Percentiles rank a stretch among this genome's conserved stretches.
Conservation (phyloP, 495 filamentous ascomycete genomes). For the Aspergillus ellipticus region DNA sequence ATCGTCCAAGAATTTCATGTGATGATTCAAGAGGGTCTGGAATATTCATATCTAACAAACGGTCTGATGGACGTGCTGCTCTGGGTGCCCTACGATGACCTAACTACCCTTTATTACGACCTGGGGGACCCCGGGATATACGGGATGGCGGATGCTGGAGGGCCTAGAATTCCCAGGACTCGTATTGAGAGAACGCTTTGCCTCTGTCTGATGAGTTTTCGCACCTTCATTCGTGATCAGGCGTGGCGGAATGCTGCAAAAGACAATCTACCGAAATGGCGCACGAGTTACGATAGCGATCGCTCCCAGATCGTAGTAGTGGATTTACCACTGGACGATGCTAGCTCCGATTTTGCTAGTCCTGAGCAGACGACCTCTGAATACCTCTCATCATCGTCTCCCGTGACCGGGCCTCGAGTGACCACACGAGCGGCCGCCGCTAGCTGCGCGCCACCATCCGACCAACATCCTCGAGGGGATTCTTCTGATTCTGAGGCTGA, state of each 20-base stretch:
- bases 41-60: constrained; percentile 29
- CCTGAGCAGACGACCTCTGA: constrained; percentile 1
- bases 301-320: constrained; percentile 15
- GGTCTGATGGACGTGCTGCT: constrained; percentile 30
- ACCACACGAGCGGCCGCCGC: not conserved
- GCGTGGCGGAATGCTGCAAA: constrained; percentile 26
- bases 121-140: constrained; percentile 27
- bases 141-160: too few relatives aligned
- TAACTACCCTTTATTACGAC: constrained; percentile 34
- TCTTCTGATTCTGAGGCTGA: too few relatives aligned
- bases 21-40: constrained; percentile 29
- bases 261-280: constrained; percentile 17
- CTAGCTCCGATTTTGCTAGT: not conserved
- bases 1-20: constrained; percentile 24
- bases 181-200: too few relatives aligned
- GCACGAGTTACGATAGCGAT: constrained; percentile 20
- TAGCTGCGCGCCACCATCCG: not conserved
- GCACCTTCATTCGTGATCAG: constrained; percentile 19
- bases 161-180: too few relatives aligned
- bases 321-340: constrained; percentile 7
- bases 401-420: constrained; percentile 6
- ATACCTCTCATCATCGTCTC: constrained; percentile 20
- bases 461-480: not conserved
- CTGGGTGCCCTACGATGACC: constrained; percentile 28
- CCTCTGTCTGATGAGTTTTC: constrained; percentile 25